Evolutionary conservation across 176 grass and related monocot genomes (phyloP).

Genomic region (Oryza coarctata): DNA sequence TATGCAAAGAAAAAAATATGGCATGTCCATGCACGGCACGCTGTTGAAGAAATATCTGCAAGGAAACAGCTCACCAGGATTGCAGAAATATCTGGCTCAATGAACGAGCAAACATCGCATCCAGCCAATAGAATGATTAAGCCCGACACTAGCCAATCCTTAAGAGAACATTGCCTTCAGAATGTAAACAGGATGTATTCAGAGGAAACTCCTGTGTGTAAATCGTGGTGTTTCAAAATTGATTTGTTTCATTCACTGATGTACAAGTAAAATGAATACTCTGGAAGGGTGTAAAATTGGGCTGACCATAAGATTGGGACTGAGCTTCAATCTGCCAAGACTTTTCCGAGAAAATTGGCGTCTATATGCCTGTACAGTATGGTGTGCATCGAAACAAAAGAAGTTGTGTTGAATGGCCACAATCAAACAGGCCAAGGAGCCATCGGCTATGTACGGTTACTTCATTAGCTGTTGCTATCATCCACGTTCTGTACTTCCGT

Average conservation of each 20-base stretch:
- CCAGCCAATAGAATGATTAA: neutral
- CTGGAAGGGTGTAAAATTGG: neutral
- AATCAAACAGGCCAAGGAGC: neutral
- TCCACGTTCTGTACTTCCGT: slow-evolving; percentile 61
- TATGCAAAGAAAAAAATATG: neutral
- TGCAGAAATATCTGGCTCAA: neutral
- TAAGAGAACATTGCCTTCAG: neutral
- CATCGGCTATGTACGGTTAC: slow-evolving; percentile 32
- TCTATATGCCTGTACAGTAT: slow-evolving; percentile 14
- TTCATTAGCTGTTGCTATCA: slow-evolving; percentile 51
- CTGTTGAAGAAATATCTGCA: neutral
- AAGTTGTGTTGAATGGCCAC: slow-evolving; percentile 18
- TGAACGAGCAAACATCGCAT: neutral
- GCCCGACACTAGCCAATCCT: neutral
- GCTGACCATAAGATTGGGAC: neutral
- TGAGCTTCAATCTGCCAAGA: slow-evolving; percentile 8
- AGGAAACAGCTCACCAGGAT: neutral
- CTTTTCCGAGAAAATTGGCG: no score
- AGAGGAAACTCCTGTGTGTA: neutral
- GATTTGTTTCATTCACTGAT: neutral
- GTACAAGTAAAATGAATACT: slow-evolving; percentile 15
- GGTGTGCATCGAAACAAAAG: neutral
- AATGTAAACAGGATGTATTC: neutral
- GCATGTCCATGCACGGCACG: neutral
- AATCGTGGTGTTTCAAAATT: slow-evolving; percentile 14